Evolutionary conservation across 208 protist genomes (phyloP).

Genomic region (Blastocrithidia nonstop): DNA sequence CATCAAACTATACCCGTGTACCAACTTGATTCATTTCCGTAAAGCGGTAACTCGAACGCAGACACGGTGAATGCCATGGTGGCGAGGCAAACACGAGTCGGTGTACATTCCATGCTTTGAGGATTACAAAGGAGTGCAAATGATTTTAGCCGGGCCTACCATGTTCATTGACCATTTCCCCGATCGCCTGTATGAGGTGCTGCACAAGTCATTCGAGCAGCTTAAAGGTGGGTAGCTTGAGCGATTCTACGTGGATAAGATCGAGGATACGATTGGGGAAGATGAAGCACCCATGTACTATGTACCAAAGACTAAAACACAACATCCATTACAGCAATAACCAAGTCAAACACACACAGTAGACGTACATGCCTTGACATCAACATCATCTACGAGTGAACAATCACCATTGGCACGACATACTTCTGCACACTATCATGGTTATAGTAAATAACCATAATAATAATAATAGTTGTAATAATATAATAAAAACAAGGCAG

Average conservation of each 20-base stretch:
- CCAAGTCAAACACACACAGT: no score
- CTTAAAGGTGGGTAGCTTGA: constrained; percentile 52
- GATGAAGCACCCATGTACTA: constrained; percentile 12
- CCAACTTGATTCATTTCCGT: constrained; percentile 46
- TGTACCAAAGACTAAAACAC: constrained; percentile 2
- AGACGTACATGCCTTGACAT: no score
- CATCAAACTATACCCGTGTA: constrained; percentile 39
- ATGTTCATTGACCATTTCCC: constrained; percentile 83
- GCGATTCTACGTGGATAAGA: constrained; percentile 40
- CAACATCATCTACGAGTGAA: no score
- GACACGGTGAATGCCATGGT: not conserved
- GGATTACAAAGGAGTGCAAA: constrained; percentile 41
- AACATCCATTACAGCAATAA: not conserved
- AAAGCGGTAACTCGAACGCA: constrained; percentile 21
- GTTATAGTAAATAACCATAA: not conserved
- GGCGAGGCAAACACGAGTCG: constrained; percentile 13
- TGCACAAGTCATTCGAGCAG: constrained; percentile 16
- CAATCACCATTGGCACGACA: no score
- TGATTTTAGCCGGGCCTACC: constrained; percentile 36
- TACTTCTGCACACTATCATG: not conserved
- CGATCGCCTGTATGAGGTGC: constrained; percentile 43
- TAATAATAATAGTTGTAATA: constrained; percentile 1
- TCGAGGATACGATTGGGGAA: not conserved
- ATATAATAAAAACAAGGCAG: constrained; percentile 5
- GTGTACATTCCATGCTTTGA: constrained; percentile 47